Percentiles rank a stretch among this genome's conserved stretches.
Conservation (phyloP, 2,329 filamentous ascomycete genomes). For the Fonsecaea pugnacius region DNA sequence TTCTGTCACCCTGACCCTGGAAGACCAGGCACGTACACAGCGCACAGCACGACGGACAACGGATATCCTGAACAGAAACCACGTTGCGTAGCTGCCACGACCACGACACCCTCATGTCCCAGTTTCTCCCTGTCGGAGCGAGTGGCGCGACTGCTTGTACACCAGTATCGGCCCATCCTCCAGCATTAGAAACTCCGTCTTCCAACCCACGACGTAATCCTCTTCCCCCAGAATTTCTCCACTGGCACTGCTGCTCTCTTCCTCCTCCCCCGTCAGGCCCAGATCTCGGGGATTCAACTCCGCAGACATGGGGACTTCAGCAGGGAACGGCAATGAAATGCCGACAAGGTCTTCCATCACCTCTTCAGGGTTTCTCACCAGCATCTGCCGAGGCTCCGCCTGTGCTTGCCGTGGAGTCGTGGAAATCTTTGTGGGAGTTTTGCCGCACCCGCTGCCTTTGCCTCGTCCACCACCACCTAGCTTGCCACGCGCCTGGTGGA, state of each 20-base stretch:
- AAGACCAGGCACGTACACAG: not conserved
- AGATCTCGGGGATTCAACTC: not conserved
- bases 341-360: not conserved
- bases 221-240: not conserved
- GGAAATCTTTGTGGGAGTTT: not conserved
- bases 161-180: not conserved
- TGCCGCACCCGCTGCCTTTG: not conserved
- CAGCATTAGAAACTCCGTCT: not conserved
- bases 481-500: not conserved
- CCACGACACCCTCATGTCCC: not conserved
- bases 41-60: not conserved
- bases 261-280: not conserved
- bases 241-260: not conserved
- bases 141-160: not conserved
- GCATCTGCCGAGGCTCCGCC: not conserved
- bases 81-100: not conserved
- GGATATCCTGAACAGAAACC: not conserved
- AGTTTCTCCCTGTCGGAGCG: not conserved
- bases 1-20: not conserved
- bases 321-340: not conserved
- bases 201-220: not conserved
- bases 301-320: not conserved
- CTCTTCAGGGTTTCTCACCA: not conserved
- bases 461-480: not conserved
- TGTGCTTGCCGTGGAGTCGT: not conserved